Evolutionary conservation across 2,329 filamentous ascomycete species (phyloP), one percentile per base, ranked within the genome.

Genomic region (Xylaria sp.): DNA sequence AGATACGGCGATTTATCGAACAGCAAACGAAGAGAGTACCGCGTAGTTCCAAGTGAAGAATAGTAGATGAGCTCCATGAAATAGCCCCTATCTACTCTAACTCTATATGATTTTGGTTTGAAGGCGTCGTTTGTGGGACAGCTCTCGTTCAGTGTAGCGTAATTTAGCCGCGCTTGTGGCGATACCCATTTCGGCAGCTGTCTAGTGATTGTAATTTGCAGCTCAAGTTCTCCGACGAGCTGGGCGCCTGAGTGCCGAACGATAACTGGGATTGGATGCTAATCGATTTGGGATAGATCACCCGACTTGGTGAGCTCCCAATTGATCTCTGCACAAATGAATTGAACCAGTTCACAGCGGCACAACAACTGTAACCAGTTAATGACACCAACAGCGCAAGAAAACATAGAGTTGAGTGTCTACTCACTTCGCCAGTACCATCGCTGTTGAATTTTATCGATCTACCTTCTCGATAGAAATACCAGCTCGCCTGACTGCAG

Each of bases 1-100:
- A 25, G 16, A n/a, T 53, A 53, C 9, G 50, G 50, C 9, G 50
- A 53, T 53, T 53, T 53, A 32, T 53, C 50, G 12, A 53, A 53
- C 5, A 29, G 16, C 13, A 53, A 27, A 12, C 50, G 50, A 25
- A 29, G 50, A 32, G 50, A 53, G n/a, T 32, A 53, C n/a, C 16
- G 50, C 25, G 50, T 53, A 2, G 25, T 16, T 9, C 25, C 16
- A 12, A 4, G 16, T 5, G 50, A 53, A 27, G 50, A 53, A 53
- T 16, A 25, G 18, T 25, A 48, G 16, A 32, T 32, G 18, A 25
- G 27, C 12, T 53, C 25, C 5, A 32, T 53, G 50, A 29, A 53
- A 29, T 53, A 25, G 27, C 50, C 50, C 10, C n/a, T 48, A 16
- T 29, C 50, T 12, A 53, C 32, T 29, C 50, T 53, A 13, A 32